Evolutionary conservation across 2,329 filamentous ascomycete genomes (phyloP).

Genomic region (Botrytis squamosa): DNA sequence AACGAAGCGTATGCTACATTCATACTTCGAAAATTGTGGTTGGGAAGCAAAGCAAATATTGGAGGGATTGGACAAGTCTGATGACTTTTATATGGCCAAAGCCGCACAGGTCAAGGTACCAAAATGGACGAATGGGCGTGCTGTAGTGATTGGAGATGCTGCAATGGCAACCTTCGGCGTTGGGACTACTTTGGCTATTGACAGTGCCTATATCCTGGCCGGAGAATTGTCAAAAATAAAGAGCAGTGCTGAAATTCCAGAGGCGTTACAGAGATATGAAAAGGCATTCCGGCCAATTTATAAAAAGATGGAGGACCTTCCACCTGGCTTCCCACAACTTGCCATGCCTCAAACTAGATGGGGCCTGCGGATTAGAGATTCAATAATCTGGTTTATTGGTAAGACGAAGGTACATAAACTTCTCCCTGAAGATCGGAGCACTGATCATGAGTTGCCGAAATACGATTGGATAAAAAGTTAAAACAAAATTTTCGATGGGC

Average conservation of each 20-base stretch:
- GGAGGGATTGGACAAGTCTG: conserved; percentile 39
- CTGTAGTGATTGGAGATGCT: conserved; percentile 54
- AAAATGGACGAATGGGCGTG: conserved; percentile 42
- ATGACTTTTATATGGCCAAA: conserved; percentile 44
- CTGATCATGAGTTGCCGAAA: conserved; percentile 41
- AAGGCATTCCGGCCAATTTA: conserved; percentile 39
- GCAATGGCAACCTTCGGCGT: conserved; percentile 46
- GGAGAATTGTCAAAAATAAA: conserved; percentile 43
- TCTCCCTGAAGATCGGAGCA: conserved; percentile 35
- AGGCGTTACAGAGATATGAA: conserved; percentile 42
- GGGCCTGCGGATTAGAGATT: conserved; percentile 48
- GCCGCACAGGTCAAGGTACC: conserved; percentile 44
- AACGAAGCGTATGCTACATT: conserved; percentile 34
- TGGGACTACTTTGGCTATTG: conserved; percentile 44
- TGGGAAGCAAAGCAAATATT: conserved; percentile 46
- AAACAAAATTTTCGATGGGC: not conserved
- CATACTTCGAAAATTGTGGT: conserved; percentile 42
- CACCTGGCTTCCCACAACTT: conserved; percentile 39
- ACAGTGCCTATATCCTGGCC: conserved; percentile 48
- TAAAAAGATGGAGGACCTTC: conserved; percentile 34
- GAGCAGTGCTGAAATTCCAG: conserved; percentile 35
- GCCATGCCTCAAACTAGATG: conserved; percentile 47
- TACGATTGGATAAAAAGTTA: conserved; percentile 37
- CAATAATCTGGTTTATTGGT: conserved; percentile 42
- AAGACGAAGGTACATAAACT: conserved; percentile 37